A percentile compares a stretch with the other conserved stretches of the same genome.
Conservation (phyloP, 2,329 filamentous ascomycete genomes). For the Exophiala viscosa region DNA sequence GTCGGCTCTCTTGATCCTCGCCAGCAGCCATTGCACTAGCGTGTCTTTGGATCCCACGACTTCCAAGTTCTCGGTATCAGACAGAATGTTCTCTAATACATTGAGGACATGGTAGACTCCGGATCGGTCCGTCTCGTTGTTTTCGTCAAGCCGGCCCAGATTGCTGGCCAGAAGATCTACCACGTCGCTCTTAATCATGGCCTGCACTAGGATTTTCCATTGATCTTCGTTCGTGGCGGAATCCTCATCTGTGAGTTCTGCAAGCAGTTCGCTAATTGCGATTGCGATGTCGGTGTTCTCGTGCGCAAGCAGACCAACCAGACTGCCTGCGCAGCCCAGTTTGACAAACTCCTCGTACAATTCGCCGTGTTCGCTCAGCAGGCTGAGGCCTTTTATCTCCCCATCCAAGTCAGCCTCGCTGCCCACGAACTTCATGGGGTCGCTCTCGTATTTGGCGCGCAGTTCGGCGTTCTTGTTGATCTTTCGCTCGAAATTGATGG, state of each 20-base stretch:
- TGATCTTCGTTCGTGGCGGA: constrained; percentile 75
- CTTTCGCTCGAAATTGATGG: constrained; percentile 80
- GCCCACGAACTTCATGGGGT: constrained; percentile 66
- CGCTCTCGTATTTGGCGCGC: constrained; percentile 75
- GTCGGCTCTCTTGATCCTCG: constrained; percentile 68
- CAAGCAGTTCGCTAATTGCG: constrained; percentile 80
- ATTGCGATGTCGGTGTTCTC: constrained; percentile 98
- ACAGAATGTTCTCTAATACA: constrained; percentile 82
- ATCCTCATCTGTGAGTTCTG: constrained; percentile 90
- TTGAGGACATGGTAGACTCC: constrained; percentile 83
- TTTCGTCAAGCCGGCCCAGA: constrained; percentile 74
- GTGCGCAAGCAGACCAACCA: constrained; percentile 81
- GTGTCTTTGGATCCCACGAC: constrained; percentile 63
- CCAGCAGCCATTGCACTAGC: constrained; percentile 73
- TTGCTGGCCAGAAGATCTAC: constrained; percentile 72
- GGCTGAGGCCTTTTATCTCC: constrained; percentile 79
- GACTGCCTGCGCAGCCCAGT: constrained; percentile 65
- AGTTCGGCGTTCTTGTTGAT: constrained; percentile 89
- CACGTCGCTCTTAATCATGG: constrained; percentile 65
- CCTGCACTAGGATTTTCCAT: constrained; percentile 70
- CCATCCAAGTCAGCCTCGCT: constrained; percentile 86
- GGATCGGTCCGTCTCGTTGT: constrained; percentile 64
- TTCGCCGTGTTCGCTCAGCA: constrained; percentile 80
- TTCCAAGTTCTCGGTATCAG: constrained; percentile 63
- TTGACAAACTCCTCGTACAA: constrained; percentile 77